Conservation (phyloP, 164 flowering plant genomes). For the Nymphaea thermarum region DNA sequence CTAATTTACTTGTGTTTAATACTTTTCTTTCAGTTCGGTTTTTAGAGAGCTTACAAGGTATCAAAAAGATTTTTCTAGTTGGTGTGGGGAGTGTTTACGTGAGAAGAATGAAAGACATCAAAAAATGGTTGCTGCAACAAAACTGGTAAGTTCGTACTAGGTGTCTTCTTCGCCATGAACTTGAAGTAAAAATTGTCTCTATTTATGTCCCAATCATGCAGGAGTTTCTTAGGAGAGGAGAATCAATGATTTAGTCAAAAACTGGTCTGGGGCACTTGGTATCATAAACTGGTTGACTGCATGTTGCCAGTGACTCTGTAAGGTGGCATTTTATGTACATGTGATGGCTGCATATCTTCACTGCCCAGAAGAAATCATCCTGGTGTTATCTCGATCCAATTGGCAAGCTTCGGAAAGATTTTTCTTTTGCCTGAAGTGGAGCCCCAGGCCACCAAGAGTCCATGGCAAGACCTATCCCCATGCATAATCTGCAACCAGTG, state of each 20-base stretch:
- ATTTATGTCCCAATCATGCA: constrained; percentile 10
- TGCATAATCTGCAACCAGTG: neutral
- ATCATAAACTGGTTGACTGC: neutral
- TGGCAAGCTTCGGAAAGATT: neutral
- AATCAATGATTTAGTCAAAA: constrained; percentile 16
- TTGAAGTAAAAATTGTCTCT: neutral
- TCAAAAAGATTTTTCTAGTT: constrained; percentile 71
- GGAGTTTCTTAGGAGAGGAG: constrained; percentile 45
- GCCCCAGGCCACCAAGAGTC: neutral
- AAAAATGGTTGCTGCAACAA: constrained; percentile 41
- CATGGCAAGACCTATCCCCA: neutral
- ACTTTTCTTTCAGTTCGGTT: constrained; percentile 40
- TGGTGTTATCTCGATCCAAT: neutral
- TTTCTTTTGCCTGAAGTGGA: neutral
- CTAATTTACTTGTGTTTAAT: neutral
- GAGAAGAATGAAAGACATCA: constrained; percentile 70
- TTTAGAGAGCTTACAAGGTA: constrained; percentile 81
- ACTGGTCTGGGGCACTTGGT: neutral
- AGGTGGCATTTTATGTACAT: neutral
- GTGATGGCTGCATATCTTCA: neutral
- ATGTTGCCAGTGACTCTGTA: neutral
- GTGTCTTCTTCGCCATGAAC: neutral
- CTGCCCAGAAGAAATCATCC: neutral
- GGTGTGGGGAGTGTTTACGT: constrained; percentile 90
- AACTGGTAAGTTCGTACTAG: constrained; percentile 33